Base-by-base conservation (phyloP, 164 flowering plant species). In the Magnolia kwangsiensis region DNA sequence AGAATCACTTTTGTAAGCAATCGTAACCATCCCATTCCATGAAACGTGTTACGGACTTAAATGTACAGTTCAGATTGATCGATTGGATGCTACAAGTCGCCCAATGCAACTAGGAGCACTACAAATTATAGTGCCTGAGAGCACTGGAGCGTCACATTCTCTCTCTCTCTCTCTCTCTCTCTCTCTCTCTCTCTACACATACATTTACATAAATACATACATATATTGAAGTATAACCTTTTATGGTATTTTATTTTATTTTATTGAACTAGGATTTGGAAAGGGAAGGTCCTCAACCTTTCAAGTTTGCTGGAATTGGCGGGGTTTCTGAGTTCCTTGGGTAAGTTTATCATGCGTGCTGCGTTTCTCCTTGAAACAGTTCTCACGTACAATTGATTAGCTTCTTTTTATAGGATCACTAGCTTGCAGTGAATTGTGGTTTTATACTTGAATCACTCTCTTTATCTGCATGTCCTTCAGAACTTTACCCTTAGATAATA, bases 241-340 rank as follows among this genome's bases (percentile, higher is more conserved):
- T 37, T 37, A 37, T 37, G 45, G 29, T 27, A 27, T 27, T 37
- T 37, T 71, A 14, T 31, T 67, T 8, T 74, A 29, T 75, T 45
- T 55, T 27, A 0, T 4, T 58, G 63, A 31, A 69, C 77, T 86
- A 96, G 99, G 99, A 96, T 87, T 88, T 96, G 65, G 90, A 84
- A 75, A 85, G 91, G 82, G 98, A 93, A 81, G 99, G 99, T 74
- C 90, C 96, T 55, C 89, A 87, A 81, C 96, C 99, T 50, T 85
- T 96, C 83, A 91, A 88, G 80, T 85, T 96, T 79, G 96, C 99
- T 83, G 98, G 96, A 77, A 90, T 96, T 78, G 99, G 99, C 63
- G 99, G 99, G 0, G 80, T 96, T 68, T 96, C 99, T 11, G 99
- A 91, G 81, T 96, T 96, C 78, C 93, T 96, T 59, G 99, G 99